Base-by-base conservation (phyloP, 2,329 filamentous ascomycete genomes). In the Lecanicillium sp. region DNA sequence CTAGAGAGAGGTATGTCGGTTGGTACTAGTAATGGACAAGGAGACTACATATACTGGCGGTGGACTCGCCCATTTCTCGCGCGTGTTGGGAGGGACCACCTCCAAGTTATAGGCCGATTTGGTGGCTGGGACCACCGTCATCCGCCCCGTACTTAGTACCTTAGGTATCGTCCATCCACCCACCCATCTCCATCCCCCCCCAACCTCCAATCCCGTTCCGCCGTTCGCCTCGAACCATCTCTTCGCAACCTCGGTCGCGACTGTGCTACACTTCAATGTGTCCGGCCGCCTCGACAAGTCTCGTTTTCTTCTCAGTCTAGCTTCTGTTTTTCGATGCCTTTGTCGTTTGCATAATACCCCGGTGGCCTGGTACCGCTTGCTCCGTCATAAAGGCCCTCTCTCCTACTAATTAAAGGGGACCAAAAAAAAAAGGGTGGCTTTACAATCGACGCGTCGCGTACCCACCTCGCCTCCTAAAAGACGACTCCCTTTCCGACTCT, bases 251-350 rank as follows among this genome's bases (percentile, higher is more conserved):
- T 38, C 36, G 35, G 27, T 38, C 40, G 40, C 40, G 32, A 35
- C 25, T 35, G 17, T 35, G 31, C 36, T 34, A 27, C 29, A 37
- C 36, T 37, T 46, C 56, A 49, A 62, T 62, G 58, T 53, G 49
- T 56, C 48, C 48, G 50, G 51, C 51, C 49, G 49, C 48, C 52
- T 51, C 51, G 42, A 49, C 44, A 31, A 46, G 47, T 40, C 37
- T 48, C 44, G 36, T 46, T 41, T 33, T 46, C 41, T 37, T 48
- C 42, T 42, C 38, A 37, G 15, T 41, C 36, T 45, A 44, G 48
- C 44, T 50, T 42, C 46, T 54, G 44, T 41, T 49, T 53, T 45
- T 45, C 48, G 43, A 53, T 57, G 53, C 52, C 46, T 48, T 46
- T 44, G 44, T 39, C 35, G 36, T 41, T 34, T 28, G 27, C 14